Percentiles rank a stretch among this genome's conserved stretches.
phyloP scores from a whole-genome alignment of 83 land plant genomes.

The Thuja plicata region DNA sequence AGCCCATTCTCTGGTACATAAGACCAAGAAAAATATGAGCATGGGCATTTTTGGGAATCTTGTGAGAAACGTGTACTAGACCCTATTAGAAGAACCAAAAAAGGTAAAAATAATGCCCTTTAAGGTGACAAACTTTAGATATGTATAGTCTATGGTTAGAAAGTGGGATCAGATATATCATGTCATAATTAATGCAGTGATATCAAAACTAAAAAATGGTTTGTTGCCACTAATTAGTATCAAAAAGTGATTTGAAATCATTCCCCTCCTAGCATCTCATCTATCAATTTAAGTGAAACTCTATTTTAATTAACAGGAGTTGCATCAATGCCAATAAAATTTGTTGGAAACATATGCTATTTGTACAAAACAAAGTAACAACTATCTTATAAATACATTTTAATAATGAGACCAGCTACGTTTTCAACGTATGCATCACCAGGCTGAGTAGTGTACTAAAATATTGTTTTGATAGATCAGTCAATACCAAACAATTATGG shows the following conservation, averaged over 20 bases:
- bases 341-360: neutral
- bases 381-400: neutral
- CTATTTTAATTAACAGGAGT: neutral
- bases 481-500: neutral
- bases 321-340: neutral
- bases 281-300: neutral
- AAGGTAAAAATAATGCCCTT: neutral
- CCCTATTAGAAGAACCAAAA: conserved; percentile 39
- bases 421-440: too few species aligned
- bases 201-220: neutral
- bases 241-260: neutral
- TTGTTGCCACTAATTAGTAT: neutral
- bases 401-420: neutral
- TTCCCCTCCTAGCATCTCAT: neutral
- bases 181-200: neutral
- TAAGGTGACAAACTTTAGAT: neutral
- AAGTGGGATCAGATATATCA: neutral
- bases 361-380: neutral
- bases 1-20: conserved; percentile 83
- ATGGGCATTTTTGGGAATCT: conserved; percentile 91
- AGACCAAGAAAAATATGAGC: conserved; percentile 82
- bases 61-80: conserved; percentile 73
- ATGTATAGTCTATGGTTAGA: neutral
- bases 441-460: neutral
- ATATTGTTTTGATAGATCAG: neutral